Percentiles rank a stretch among this genome's conserved stretches.
Evolutionary conservation across 225 moss, liverwort and hornwort genomes (phyloP).

Genomic region (Rhytidiadelphus loreus): DNA sequence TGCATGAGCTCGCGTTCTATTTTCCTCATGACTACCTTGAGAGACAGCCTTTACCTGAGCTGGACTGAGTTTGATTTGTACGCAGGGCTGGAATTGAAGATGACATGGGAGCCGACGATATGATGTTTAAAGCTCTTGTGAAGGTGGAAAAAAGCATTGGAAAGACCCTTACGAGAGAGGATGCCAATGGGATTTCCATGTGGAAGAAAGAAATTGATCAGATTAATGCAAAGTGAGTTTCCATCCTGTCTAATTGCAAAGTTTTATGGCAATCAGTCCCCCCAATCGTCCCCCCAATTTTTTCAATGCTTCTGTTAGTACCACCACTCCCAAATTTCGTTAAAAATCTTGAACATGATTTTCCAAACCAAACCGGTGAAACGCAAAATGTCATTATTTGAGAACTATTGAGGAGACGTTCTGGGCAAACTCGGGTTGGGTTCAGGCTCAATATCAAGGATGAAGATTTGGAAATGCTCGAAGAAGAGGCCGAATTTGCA

Average conservation of each 20-base stretch:
- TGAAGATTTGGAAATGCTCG: slow-evolving; percentile 48
- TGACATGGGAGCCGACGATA: slow-evolving; percentile 65
- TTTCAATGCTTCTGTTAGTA: background rate
- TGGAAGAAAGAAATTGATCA: slow-evolving; percentile 70
- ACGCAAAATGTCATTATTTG: background rate
- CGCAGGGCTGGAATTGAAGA: slow-evolving; percentile 60
- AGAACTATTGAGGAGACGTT: background rate
- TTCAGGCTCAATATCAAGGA: slow-evolving; percentile 60
- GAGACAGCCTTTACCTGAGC: background rate
- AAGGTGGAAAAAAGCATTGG: slow-evolving; percentile 70
- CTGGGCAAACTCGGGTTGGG: background rate
- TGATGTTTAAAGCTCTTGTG: slow-evolving; percentile 53
- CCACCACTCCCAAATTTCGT: background rate
- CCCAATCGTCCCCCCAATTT: background rate
- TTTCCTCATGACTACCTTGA: background rate
- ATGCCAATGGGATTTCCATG: slow-evolving; percentile 47
- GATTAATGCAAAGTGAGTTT: slow-evolving; percentile 51
- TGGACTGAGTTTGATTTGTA: background rate
- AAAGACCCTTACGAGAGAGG: slow-evolving; percentile 44
- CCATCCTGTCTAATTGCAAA: background rate
- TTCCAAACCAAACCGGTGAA: background rate
- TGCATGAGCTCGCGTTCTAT: background rate
- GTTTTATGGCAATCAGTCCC: background rate
- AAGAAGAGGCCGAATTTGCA: slow-evolving; percentile 60
- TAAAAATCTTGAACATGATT: background rate